Percentiles rank a stretch among this genome's conserved stretches.
These are phyloP conservation scores for Clohesyomyces aquaticus DNA, from an alignment of 495 filamentous ascomycete genomes.

Conservation along the genomic window DNA sequence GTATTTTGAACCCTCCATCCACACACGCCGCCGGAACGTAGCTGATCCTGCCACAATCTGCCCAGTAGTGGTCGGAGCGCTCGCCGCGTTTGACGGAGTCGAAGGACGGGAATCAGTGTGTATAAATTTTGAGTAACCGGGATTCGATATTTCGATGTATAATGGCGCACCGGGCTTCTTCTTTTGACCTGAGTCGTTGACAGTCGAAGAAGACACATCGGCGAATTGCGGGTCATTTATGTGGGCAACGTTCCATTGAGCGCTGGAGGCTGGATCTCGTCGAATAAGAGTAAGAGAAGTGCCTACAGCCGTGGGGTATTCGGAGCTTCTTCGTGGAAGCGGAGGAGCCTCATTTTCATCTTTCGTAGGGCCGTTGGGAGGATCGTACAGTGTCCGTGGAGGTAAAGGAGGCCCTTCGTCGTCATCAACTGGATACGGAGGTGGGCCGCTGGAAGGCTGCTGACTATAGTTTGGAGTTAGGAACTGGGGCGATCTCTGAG, in stretches of 20 bases:
- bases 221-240: conserved; percentile 57
- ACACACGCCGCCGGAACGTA: conserved; percentile 43
- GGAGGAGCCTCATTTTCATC: conserved; percentile 11
- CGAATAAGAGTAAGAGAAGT: conserved; percentile 81
- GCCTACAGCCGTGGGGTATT: neutral
- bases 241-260: conserved; percentile 87
- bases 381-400: neutral
- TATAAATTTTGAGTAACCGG: conserved; percentile 65
- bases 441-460: conserved; percentile 9
- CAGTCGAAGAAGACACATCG: conserved; percentile 42
- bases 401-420: conserved; percentile 5
- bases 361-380: neutral
- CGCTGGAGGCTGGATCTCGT: conserved; percentile 75
- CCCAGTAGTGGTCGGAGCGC: neutral
- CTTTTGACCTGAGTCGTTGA: conserved; percentile 24
- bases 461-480: neutral
- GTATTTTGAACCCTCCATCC: conserved; percentile 46
- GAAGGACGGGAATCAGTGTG: conserved; percentile 1
- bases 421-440: conserved; percentile 8
- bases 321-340: conserved; percentile 28
- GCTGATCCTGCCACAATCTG: neutral
- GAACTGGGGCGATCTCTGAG: neutral
- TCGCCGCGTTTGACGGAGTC: neutral
- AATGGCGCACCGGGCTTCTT: conserved; percentile 48
- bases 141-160: conserved; percentile 64